Evolutionary conservation across 2,329 filamentous ascomycete species (phyloP), one percentile per base, ranked within the genome.

Genomic region (Aspergillus eucalypticola): DNA sequence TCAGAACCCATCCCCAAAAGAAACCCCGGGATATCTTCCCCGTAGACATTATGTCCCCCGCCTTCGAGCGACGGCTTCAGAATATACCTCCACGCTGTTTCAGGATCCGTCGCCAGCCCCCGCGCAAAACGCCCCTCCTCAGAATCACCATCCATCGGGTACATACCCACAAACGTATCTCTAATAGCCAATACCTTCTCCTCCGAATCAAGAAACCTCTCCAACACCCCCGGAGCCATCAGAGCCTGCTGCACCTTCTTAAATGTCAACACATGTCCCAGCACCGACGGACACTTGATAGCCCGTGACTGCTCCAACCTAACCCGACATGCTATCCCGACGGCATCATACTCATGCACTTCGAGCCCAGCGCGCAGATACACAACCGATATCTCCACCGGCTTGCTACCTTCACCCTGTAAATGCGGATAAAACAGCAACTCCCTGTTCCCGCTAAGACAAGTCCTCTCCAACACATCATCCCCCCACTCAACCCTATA

Each of bases 351-450:
- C 44, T 81, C 79, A 5, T 65, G 58, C 0, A 69, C 58, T 56
- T 80, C 76, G 56, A 79, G 79, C 5, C 77, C 78, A 3, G 78
- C 78, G n/a, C 78, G 73, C 54, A 77, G 71, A 61, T 81, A 81
- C 5, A 79, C 67, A 1, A 80, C 75, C 8, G 75, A 77, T 27
- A 81, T 72, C 64, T 82, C 78, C 13, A 77, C 27, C 1, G 68
- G 59, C 3, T 1, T 13, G 32, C 32, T 35, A 0, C 32, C 32
- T 13, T 35, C 32, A 15, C 39, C 50, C 8, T 63, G 50, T 61
- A 61, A 60, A 2, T 69, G 65, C 3, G 73, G 73, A n/a, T 67
- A 67, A 58, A 76, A 80, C 8, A 79, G 69, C 0, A 81, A 67
- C 41, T 74, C 73, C 5, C 69, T 60, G 5, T 71, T 63, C 2